Evolutionary conservation across 2,329 filamentous ascomycete genomes (phyloP).

Genomic region (Coleophoma cylindrospora): DNA sequence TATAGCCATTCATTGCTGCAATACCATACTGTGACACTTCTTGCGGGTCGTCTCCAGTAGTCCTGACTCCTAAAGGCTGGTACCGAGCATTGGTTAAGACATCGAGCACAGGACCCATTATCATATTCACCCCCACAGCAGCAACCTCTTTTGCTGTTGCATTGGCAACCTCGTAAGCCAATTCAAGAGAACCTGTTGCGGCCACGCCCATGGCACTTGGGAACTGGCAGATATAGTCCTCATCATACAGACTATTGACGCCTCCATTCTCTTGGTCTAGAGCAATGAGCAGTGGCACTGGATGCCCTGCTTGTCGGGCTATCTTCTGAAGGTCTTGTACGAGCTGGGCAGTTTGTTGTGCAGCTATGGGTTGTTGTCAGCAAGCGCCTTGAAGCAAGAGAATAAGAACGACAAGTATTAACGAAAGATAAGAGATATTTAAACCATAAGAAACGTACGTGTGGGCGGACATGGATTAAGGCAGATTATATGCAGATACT

Average conservation of each 20-base stretch:
- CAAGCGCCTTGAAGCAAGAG: constrained; percentile 4
- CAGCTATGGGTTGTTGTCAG: constrained; percentile 51
- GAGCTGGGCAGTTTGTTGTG: constrained; percentile 80
- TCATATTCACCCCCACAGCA: constrained; percentile 92
- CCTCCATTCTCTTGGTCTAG: constrained; percentile 97
- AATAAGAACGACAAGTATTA: constrained; percentile 3
- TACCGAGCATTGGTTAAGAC: constrained; percentile 90
- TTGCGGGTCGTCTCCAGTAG: constrained; percentile 87
- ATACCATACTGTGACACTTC: constrained; percentile 92
- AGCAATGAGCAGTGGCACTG: constrained; percentile 82
- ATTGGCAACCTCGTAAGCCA: constrained; percentile 87
- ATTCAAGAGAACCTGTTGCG: constrained; percentile 78
- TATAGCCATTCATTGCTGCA: constrained; percentile 86
- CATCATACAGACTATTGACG: constrained; percentile 94
- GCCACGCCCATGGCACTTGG: constrained; percentile 95
- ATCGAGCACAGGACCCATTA: constrained; percentile 89
- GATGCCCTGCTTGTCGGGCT: constrained; percentile 84
- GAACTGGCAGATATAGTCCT: constrained; percentile 93
- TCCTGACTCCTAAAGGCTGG: constrained; percentile 84
- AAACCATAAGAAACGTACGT: too few species aligned
- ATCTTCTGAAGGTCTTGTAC: constrained; percentile 91
- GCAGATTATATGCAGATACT: too few species aligned
- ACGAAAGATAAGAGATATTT: not conserved
- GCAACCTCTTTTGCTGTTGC: constrained; percentile 89
- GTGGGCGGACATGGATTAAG: too few species aligned